Evolutionary conservation across 192 early-diverging fungal genomes (phyloP).

Genomic region (Umbelopsis vinacea): DNA sequence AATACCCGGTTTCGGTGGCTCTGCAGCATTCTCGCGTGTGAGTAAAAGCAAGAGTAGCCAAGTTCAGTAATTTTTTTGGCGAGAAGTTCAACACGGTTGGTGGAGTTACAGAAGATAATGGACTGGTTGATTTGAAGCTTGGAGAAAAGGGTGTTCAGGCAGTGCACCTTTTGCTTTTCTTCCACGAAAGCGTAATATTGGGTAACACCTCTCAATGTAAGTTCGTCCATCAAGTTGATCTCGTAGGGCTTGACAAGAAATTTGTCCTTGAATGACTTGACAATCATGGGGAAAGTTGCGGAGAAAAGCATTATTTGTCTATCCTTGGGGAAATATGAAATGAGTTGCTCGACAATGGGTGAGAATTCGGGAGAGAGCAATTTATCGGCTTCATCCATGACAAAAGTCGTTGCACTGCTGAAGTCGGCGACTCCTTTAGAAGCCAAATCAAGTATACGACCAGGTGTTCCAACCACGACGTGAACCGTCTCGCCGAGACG

Average conservation of each 20-base stretch:
- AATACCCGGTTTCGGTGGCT: slow-evolving; percentile 98
- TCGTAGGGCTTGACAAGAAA: slow-evolving; percentile 96
- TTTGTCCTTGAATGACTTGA: slow-evolving; percentile 98
- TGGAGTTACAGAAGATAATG: slow-evolving; percentile 99
- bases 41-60: slow-evolving; percentile 99
- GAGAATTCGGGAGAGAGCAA: slow-evolving; percentile 98
- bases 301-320: slow-evolving; percentile 97
- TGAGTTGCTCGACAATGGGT: slow-evolving; percentile 96
- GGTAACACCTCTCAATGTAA: slow-evolving; percentile 96
- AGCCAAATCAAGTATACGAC: slow-evolving; percentile 95
- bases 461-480: slow-evolving; percentile 96
- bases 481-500: slow-evolving; percentile 93
- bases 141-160: slow-evolving; percentile 90
- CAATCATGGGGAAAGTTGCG: slow-evolving; percentile 98
- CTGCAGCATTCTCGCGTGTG: slow-evolving; percentile 98
- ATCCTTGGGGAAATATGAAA: slow-evolving; percentile 84
- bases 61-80: slow-evolving; percentile 99
- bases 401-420: slow-evolving; percentile 85
- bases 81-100: slow-evolving; percentile 96
- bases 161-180: slow-evolving; percentile 98
- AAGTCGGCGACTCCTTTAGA: slow-evolving; percentile 94
- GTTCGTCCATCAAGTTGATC: slow-evolving; percentile 99
- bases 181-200: slow-evolving; percentile 99
- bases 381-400: slow-evolving; percentile 99
- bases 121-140: slow-evolving; percentile 99